Evolutionary conservation across 2,329 filamentous ascomycete species (phyloP), one percentile per base, ranked within the genome.

Genomic region (Aspergillus sp.): DNA sequence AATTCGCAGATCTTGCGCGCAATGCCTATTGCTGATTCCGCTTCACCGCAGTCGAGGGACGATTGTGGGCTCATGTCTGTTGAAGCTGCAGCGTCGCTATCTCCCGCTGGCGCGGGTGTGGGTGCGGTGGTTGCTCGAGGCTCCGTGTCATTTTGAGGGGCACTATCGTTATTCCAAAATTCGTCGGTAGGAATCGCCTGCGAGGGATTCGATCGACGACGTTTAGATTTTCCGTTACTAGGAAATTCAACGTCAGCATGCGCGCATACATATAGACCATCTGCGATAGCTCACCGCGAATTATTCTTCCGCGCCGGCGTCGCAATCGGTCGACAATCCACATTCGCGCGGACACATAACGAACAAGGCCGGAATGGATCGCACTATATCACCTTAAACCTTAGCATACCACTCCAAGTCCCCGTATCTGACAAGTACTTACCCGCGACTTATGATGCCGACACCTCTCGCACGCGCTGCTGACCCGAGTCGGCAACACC

Each of bases 11-110:
- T 63, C 43, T 60, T 65, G 19, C 58, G 60, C 12, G 65, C 60
- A 32, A 69, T 66, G 7, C 62, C 63, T 51, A 68, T 60, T 0
- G 65, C 64, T 5, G 66, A 69, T 32, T 69, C 61, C 3, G 60
- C 60, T 50, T 66, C 63, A 5, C 55, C 56, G 7, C 53, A 62
- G 25, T 57, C 52, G n/a, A 55, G 30, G 13, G 53, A 37, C 6
- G 51, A 35, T 7, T 20, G 42, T 12, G 45, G n/a, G 13, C n/a
- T 41, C 19, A 20, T n/a, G n/a, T 46, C 46, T 33, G 27, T 15
- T 15, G 44, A 13, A 9, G 42, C 9, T 22, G 42, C 20, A 38
- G 9, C 10, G 6, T 20, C 41, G 30, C 46, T n/a, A 25, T 32
- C 33, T 19, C 10, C 42, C 1, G 23, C 4, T 23, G 20, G 41